A percentile compares a stretch with the other conserved stretches of the same genome.
These are phyloP conservation scores for Penicillium macrosclerotiorum DNA, from an alignment of 495 filamentous ascomycete species.

Conservation along the genomic window DNA sequence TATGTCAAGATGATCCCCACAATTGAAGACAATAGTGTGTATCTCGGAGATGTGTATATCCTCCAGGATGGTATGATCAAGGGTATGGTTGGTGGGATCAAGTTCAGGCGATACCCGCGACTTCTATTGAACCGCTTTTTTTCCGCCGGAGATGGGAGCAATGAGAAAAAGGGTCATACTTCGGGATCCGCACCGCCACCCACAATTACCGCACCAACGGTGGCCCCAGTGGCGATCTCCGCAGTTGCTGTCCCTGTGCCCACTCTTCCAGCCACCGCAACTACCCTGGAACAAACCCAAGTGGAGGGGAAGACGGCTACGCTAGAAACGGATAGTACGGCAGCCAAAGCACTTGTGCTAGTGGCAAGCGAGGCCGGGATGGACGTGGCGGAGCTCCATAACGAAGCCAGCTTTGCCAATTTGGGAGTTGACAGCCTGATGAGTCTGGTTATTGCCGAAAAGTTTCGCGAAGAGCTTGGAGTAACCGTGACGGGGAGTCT, in stretches of 20 bases:
- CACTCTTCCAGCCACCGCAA: background rate
- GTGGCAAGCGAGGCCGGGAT: slow-evolving; percentile 14
- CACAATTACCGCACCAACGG: background rate
- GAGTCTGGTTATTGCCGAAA: slow-evolving; percentile 37
- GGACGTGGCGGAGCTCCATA: slow-evolving; percentile 3
- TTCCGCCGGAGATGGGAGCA: slow-evolving; percentile 23
- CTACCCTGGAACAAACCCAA: background rate
- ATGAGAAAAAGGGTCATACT: too few species aligned
- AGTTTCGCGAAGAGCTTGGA: slow-evolving; percentile 28
- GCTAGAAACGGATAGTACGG: background rate
- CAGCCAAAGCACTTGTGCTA: background rate
- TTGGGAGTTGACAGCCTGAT: slow-evolving; percentile 33
- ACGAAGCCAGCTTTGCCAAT: slow-evolving; percentile 10
- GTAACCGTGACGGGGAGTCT: slow-evolving; percentile 33
- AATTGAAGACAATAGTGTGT: slow-evolving; percentile 22
- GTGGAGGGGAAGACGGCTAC: too few species aligned
- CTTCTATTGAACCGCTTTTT: slow-evolving; percentile 36
- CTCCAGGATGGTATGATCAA: slow-evolving; percentile 32
- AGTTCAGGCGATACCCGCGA: slow-evolving; percentile 33
- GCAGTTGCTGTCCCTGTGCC: background rate
- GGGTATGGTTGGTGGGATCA: slow-evolving; percentile 30
- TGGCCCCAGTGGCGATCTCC: background rate
- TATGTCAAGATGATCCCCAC: slow-evolving; percentile 45
- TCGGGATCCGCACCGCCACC: slow-evolving; percentile 1
- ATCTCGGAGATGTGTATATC: slow-evolving; percentile 41